phyloP scores from a whole-genome alignment of 352 stramenopile species.

The Phytophthora agathidicida region DNA sequence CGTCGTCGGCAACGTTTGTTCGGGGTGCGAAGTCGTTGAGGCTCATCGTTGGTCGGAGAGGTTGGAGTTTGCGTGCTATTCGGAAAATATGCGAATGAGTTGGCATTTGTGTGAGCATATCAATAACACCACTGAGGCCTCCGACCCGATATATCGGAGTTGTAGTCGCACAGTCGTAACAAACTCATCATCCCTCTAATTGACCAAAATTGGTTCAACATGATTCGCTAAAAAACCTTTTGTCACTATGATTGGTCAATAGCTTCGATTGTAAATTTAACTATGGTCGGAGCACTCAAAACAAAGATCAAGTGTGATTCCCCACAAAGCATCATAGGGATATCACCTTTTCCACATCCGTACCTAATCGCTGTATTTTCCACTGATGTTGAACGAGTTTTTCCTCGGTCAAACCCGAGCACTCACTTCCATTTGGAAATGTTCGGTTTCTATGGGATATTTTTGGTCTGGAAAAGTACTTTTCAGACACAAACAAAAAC shows the following conservation, averaged over 20 bases:
- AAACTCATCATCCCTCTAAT: neutral
- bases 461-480: too few species aligned
- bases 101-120: neutral
- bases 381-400: too few species aligned
- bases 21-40: conserved; percentile 17
- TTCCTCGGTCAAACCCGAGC: too few species aligned
- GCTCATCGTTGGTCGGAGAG: conserved; percentile 20
- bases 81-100: conserved; percentile 9
- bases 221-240: neutral
- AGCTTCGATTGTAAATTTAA: neutral
- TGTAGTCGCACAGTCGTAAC: neutral
- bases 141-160: conserved; percentile 7
- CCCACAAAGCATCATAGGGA: too few species aligned
- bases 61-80: conserved; percentile 17
- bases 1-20: conserved; percentile 23
- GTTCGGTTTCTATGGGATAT: too few species aligned
- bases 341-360: too few species aligned
- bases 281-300: conserved; percentile 2
- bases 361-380: too few species aligned
- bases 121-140: neutral
- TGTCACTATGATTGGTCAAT: conserved; percentile 4
- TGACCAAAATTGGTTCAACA: neutral
- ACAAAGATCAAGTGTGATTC: too few species aligned
- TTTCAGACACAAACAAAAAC: too few species aligned
- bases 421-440: too few species aligned